Evolutionary conservation across 1,284 basidiomycete species (phyloP).

Genomic region (Cryptococcus jaspeensis): DNA sequence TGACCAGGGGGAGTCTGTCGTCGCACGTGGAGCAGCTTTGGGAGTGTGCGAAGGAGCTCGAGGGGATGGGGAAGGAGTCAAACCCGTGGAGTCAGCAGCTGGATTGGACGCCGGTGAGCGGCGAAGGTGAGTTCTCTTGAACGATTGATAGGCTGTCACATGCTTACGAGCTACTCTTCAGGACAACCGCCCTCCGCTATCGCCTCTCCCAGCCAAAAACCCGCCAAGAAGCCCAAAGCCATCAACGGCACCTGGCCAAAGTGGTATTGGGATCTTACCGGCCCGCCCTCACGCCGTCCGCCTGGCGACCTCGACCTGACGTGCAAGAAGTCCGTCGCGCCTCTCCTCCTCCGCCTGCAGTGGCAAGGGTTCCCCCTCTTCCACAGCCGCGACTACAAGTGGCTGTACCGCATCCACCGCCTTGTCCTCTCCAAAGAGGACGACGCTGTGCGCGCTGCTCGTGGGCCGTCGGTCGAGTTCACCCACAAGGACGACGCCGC

Average conservation of each 20-base stretch:
- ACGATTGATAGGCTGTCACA: neutral
- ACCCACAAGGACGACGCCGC: slow-evolving; percentile 19
- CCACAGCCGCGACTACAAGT: slow-evolving; percentile 84
- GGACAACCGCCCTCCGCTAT: neutral
- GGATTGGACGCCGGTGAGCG: slow-evolving; percentile 58
- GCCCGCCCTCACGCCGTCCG: slow-evolving; percentile 37
- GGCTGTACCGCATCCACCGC: slow-evolving; percentile 77
- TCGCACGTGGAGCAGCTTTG: slow-evolving; percentile 13
- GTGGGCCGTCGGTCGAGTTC: slow-evolving; percentile 22
- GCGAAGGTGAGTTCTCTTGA: slow-evolving; percentile 1
- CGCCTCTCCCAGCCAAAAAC: neutral
- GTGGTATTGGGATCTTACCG: slow-evolving; percentile 91
- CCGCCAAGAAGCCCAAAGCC: slow-evolving; percentile 5
- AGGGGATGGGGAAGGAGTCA: slow-evolving; percentile 7
- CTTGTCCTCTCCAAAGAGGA: slow-evolving; percentile 18
- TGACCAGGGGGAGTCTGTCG: slow-evolving; percentile 6
- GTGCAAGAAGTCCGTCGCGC: slow-evolving; percentile 77
- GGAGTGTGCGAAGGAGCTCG: slow-evolving; percentile 21
- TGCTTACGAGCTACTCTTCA: neutral
- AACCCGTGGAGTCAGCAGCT: slow-evolving; percentile 64
- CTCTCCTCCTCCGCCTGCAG: slow-evolving; percentile 78
- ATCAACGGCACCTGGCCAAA: slow-evolving; percentile 63
- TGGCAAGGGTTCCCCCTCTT: slow-evolving; percentile 87
- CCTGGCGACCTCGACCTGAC: slow-evolving; percentile 72
- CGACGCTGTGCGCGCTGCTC: slow-evolving; percentile 4